These are phyloP conservation scores for Coniferiporia sulphurascens DNA, from an alignment of 1,284 basidiomycete genomes.

Conservation along the genomic window DNA sequence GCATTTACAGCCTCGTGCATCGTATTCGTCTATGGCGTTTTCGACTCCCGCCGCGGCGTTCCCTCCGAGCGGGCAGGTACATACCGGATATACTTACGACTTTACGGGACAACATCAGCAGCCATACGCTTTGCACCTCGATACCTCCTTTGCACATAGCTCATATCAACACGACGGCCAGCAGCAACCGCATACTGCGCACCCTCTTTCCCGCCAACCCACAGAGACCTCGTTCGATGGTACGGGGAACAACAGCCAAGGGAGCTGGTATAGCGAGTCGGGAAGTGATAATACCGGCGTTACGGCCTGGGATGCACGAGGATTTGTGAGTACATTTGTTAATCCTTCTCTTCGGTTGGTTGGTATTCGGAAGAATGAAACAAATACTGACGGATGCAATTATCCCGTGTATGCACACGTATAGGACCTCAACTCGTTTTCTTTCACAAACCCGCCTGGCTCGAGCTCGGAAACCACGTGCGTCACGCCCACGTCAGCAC, in stretches of 20 bases:
- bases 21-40: neutral
- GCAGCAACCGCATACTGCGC: neutral
- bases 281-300: neutral
- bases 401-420: slow-evolving; percentile 1
- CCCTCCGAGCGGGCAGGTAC: neutral
- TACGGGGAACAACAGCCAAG: neutral
- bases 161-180: neutral
- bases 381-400: neutral
- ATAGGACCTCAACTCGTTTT: slow-evolving; percentile 44
- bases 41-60: neutral
- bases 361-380: slow-evolving; percentile 1
- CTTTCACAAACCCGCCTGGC: slow-evolving; percentile 29
- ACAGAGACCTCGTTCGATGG: neutral
- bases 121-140: neutral
- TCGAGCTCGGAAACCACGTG: neutral
- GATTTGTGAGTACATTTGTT: slow-evolving; percentile 17
- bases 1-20: neutral
- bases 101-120: neutral
- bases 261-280: neutral
- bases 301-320: slow-evolving; percentile 21
- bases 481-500: neutral
- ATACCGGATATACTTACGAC: neutral
- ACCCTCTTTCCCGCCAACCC: neutral
- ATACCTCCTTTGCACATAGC: neutral
- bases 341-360: too few species aligned